A percentile compares a stretch with the other conserved stretches of the same genome.
These are phyloP conservation scores for Talaromyces funiculosus DNA, from an alignment of 2,329 filamentous ascomycete genomes.

Conservation along the genomic window DNA sequence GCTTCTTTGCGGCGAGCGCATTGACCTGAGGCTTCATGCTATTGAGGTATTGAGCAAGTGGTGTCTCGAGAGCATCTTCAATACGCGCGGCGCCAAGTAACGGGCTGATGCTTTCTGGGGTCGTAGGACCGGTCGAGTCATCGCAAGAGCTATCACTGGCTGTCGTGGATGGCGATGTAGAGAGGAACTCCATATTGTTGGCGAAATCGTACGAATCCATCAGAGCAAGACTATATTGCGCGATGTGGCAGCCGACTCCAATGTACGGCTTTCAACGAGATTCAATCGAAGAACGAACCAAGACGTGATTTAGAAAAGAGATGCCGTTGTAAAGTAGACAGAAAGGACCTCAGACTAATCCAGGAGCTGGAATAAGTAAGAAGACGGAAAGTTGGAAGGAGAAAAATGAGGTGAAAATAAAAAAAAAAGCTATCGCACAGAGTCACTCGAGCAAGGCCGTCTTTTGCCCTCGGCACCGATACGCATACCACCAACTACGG, in stretches of 20 bases:
- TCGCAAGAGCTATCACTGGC: conserved; percentile 20
- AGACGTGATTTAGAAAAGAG: not conserved
- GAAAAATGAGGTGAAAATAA: not conserved
- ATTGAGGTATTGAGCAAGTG: conserved; percentile 16
- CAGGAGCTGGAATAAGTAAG: not conserved
- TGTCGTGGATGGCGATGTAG: conserved; percentile 16
- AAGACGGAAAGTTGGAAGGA: not conserved
- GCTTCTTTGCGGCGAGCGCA: not conserved
- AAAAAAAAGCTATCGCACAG: not conserved
- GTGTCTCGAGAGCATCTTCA: conserved; percentile 18
- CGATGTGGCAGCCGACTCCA: not conserved
- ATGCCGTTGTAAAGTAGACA: not conserved
- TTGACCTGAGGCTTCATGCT: conserved; percentile 8
- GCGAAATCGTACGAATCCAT: conserved; percentile 4
- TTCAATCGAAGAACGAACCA: not conserved
- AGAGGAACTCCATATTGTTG: conserved; percentile 19
- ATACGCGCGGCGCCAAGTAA: conserved; percentile 21
- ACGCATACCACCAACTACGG: not conserved
- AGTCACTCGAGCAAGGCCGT: not conserved
- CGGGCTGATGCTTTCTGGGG: conserved; percentile 24
- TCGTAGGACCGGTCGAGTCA: conserved; percentile 23
- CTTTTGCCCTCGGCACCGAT: not conserved
- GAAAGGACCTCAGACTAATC: not conserved
- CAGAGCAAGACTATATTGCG: not conserved
- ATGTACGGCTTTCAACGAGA: not conserved